Evolutionary conservation across 805 yeast species (phyloP).

Genomic region (Saccharomycopsis selenospora): DNA sequence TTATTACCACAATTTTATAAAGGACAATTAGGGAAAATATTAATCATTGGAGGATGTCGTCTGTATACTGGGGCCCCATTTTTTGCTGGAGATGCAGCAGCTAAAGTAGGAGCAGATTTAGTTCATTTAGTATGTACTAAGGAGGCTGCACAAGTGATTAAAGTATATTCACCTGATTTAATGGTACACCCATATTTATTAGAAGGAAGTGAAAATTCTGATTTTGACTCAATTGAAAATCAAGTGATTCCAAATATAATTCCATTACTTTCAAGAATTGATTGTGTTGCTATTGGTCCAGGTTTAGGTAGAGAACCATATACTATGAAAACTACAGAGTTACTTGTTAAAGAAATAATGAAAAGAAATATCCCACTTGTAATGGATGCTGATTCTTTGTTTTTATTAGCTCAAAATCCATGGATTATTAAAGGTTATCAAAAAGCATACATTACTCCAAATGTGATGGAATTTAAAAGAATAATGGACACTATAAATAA

Average conservation of each 20-base stretch:
- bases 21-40: slow-evolving; percentile 85
- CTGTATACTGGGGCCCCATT: slow-evolving; percentile 97
- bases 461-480: slow-evolving; percentile 75
- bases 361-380: slow-evolving; percentile 60
- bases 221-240: slow-evolving; percentile 31
- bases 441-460: slow-evolving; percentile 78
- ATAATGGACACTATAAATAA: slow-evolving; percentile 32
- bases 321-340: slow-evolving; percentile 55
- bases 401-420: slow-evolving; percentile 52
- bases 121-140: slow-evolving; percentile 84
- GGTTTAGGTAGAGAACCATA: slow-evolving; percentile 81
- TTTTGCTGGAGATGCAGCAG: slow-evolving; percentile 80
- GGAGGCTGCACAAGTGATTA: slow-evolving; percentile 72
- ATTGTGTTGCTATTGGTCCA: slow-evolving; percentile 84
- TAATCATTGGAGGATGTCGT: slow-evolving; percentile 88
- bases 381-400: slow-evolving; percentile 87
- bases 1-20: slow-evolving; percentile 64
- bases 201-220: slow-evolving; percentile 25
- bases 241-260: slow-evolving; percentile 50
- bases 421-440: slow-evolving; percentile 45
- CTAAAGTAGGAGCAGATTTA: slow-evolving; percentile 80
- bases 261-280: slow-evolving; percentile 54
- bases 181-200: slow-evolving; percentile 92
- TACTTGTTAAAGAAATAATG: slow-evolving; percentile 50
- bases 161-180: slow-evolving; percentile 81